phyloP scores from a whole-genome alignment of 116 monocot genomes.

The Dioscorea cayenensis region DNA sequence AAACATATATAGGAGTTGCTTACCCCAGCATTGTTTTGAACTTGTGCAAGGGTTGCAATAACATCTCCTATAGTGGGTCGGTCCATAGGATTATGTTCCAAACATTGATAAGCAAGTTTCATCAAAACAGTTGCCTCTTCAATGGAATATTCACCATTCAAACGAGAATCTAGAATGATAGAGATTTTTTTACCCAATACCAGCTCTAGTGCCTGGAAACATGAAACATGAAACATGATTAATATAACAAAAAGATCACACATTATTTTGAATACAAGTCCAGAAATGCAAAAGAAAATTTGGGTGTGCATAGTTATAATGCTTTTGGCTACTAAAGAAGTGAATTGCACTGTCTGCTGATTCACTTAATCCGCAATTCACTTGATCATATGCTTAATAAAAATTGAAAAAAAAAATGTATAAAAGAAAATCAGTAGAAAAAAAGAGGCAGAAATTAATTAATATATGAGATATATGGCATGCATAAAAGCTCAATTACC shows the following conservation, averaged over 20 bases:
- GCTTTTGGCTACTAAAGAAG: too few species aligned
- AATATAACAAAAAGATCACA: too few species aligned
- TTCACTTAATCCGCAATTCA: too few species aligned
- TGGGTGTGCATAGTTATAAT: too few species aligned
- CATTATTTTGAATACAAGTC: too few species aligned
- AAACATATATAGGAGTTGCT: not conserved
- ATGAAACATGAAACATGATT: too few species aligned
- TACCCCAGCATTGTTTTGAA: constrained; percentile 31
- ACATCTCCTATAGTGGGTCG: constrained; percentile 38
- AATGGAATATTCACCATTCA: constrained; percentile 51
- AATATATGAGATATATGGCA: not conserved
- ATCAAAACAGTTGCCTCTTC: constrained; percentile 52
- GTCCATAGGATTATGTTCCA: constrained; percentile 57
- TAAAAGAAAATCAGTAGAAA: too few species aligned
- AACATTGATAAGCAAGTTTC: constrained; percentile 52
- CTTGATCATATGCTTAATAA: too few species aligned
- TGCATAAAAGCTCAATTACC: constrained; percentile 22
- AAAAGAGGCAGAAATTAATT: not conserved
- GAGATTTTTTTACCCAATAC: constrained; percentile 44
- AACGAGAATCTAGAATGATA: constrained; percentile 55
- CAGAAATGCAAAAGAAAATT: too few species aligned
- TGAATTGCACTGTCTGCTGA: too few species aligned
- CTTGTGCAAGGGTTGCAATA: constrained; percentile 18
- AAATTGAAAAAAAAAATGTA: too few species aligned
- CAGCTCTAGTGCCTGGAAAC: constrained; percentile 51